Evolutionary conservation across 352 stramenopile species (phyloP), one percentile per base, ranked within the genome.

Genomic region (Phytophthora crassamura): DNA sequence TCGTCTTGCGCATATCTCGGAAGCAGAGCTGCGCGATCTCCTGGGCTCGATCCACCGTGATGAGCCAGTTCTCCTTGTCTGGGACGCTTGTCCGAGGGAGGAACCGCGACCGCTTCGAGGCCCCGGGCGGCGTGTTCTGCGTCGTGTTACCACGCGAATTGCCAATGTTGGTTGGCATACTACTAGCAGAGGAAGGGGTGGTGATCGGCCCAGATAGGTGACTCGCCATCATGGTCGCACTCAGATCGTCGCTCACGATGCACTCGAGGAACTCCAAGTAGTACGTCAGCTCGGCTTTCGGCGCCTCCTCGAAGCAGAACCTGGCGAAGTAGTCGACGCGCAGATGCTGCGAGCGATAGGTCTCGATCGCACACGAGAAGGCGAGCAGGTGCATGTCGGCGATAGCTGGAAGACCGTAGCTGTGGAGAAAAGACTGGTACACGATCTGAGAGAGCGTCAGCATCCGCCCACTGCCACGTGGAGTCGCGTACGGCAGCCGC

Each of bases 391-490:
- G 85, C 80, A 90, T 91, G 47, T 93, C 87, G 4, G 86, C 86
- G 48, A 94, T 94, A 4, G 65, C 71, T 3, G 87, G 87, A 0
- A 93, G 68, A 0, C 83, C 87, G n/a, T 94, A 94, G 45, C 75
- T 86, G 54, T 94, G 85, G 39, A 95, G 61, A 56, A 94, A 91
- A 33, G 84, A 88, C 64, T 94, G 85, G 57, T 93, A 95, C 32
- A 92, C 84, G 32, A 93, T 81, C 41, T 92, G 80, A 1, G 82
- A 82, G 4, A 93, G 75, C 7, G 82, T 80, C 20, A 91, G 59
- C 45, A 75, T 59, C 0, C 77, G 75, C 1, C 58, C 53, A 22
- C 60, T 72, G 43, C 64, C 52, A 0, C 69, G 59, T 36, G 72
- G 52, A 15, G 57, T 61, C 10, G 65, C 53, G 7, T 77, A 70